phyloP scores from a whole-genome alignment of 2,329 filamentous ascomycete genomes.

The Penicillium sp. region DNA sequence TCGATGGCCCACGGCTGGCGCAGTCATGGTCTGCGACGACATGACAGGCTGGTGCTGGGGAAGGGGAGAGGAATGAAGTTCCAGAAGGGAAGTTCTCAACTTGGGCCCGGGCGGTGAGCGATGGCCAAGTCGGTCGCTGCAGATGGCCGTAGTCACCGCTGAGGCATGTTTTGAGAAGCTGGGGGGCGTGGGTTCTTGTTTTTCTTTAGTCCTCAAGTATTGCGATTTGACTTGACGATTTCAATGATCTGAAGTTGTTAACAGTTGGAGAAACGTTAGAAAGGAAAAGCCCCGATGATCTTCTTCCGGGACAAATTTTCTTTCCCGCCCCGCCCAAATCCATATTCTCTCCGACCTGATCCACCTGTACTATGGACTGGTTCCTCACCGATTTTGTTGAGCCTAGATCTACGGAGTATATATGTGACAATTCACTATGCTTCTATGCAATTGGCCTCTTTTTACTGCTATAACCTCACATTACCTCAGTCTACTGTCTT shows the following conservation, averaged over 20 bases:
- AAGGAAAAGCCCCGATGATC: conserved; percentile 13
- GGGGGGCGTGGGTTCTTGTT: no score
- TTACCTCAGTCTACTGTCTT: not conserved
- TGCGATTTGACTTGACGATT: not conserved
- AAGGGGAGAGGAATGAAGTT: conserved; percentile 22
- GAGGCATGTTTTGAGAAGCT: not conserved
- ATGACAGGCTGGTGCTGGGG: conserved; percentile 37
- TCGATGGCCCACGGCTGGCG: conserved; percentile 47
- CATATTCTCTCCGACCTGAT: conserved; percentile 19
- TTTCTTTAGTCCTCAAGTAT: not conserved
- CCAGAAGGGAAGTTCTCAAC: conserved; percentile 28
- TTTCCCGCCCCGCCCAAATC: conserved; percentile 25
- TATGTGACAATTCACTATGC: not conserved
- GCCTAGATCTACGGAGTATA: conserved; percentile 16
- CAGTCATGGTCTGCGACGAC: conserved; percentile 50
- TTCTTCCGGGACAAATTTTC: conserved; percentile 27
- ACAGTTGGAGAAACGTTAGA: not conserved
- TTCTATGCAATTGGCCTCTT: not conserved
- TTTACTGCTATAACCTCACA: not conserved
- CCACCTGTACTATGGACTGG: conserved; percentile 16
- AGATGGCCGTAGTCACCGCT: conserved; percentile 20
- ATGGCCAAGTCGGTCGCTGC: conserved; percentile 25
- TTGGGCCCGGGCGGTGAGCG: conserved; percentile 25
- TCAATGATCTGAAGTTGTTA: not conserved
- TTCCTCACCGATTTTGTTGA: conserved; percentile 20